Percentiles rank a stretch among this genome's conserved stretches.
These are phyloP conservation scores for Brassica rapa DNA, from an alignment of 345 rosid species.

Conservation along the genomic window DNA sequence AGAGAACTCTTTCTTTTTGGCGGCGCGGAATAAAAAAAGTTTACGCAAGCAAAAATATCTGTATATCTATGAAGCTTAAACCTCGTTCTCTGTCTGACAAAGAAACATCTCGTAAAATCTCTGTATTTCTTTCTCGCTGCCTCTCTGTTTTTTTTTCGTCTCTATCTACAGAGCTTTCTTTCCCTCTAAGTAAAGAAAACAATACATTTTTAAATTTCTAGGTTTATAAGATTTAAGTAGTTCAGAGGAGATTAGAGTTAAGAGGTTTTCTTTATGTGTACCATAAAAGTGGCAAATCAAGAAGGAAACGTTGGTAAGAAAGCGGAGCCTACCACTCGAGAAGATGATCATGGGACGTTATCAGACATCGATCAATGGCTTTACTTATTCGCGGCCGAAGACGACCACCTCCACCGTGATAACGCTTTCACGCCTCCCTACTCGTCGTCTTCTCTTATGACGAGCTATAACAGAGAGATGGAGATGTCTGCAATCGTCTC, in stretches of 20 bases:
- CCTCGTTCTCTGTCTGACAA: slow-evolving; percentile 27
- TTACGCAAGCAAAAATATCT: slow-evolving; percentile 6
- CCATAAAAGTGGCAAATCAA: slow-evolving; percentile 44
- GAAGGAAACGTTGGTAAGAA: slow-evolving; percentile 33
- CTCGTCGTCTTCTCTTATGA: slow-evolving; percentile 24
- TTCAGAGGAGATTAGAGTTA: not conserved
- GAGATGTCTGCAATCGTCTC: slow-evolving; percentile 80
- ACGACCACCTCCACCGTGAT: slow-evolving; percentile 12
- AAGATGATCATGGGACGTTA: slow-evolving; percentile 34
- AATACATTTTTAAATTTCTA: not conserved
- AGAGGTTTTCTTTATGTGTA: slow-evolving; percentile 30
- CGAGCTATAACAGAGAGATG: slow-evolving; percentile 49
- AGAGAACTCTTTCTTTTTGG: slow-evolving; percentile 30
- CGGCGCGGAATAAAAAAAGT: slow-evolving; percentile 28
- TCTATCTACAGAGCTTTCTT: slow-evolving; percentile 41
- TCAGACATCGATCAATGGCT: slow-evolving; percentile 43
- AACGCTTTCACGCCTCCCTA: not conserved
- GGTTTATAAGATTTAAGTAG: slow-evolving; percentile 23
- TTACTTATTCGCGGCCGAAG: slow-evolving; percentile 11
- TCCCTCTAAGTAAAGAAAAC: slow-evolving; percentile 34
- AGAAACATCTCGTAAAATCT: slow-evolving; percentile 20
- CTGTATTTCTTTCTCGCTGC: slow-evolving; percentile 20
- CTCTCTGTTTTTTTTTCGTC: slow-evolving; percentile 4
- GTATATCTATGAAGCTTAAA: slow-evolving; percentile 27
- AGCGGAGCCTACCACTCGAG: slow-evolving; percentile 22